Evolutionary conservation across 164 flowering plant genomes (phyloP).

Genomic region (Aristolochia fimbriata): DNA sequence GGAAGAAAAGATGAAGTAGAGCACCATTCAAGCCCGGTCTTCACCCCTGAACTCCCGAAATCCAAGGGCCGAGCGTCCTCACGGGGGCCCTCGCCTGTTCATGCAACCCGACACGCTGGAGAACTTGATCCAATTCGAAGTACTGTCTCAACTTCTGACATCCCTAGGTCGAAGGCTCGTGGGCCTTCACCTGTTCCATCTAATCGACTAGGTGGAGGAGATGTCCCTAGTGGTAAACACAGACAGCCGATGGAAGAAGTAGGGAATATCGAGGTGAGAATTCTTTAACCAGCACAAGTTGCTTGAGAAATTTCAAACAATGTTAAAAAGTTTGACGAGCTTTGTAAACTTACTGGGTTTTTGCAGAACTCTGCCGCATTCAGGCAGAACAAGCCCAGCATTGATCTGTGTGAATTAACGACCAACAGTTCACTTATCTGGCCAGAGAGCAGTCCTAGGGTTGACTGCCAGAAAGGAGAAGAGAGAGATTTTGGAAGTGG

Average conservation of each 20-base stretch:
- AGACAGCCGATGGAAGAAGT: slow-evolving; percentile 43
- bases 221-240: slow-evolving; percentile 15
- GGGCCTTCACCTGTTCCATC: slow-evolving; percentile 31
- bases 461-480: slow-evolving; percentile 34
- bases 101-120: slow-evolving; percentile 19
- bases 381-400: slow-evolving; percentile 45
- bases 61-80: slow-evolving; percentile 12
- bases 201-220: slow-evolving; percentile 25
- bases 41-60: slow-evolving; percentile 39
- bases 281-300: neutral
- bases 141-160: slow-evolving; percentile 43
- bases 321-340: neutral
- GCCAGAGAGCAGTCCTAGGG: slow-evolving; percentile 27
- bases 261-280: slow-evolving; percentile 39
- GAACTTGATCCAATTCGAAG: slow-evolving; percentile 19
- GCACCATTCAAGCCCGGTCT: slow-evolving; percentile 11
- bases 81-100: slow-evolving; percentile 29
- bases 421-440: slow-evolving; percentile 49
- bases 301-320: neutral
- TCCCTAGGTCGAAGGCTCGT: slow-evolving; percentile 18
- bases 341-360: neutral
- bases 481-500: slow-evolving; percentile 50
- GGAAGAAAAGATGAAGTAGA: slow-evolving; percentile 41
- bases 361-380: slow-evolving; percentile 33
- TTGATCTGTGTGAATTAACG: slow-evolving; percentile 59